phyloP scores from a whole-genome alignment of 257 asterid genomes.

The Lithospermum erythrorhizon region DNA sequence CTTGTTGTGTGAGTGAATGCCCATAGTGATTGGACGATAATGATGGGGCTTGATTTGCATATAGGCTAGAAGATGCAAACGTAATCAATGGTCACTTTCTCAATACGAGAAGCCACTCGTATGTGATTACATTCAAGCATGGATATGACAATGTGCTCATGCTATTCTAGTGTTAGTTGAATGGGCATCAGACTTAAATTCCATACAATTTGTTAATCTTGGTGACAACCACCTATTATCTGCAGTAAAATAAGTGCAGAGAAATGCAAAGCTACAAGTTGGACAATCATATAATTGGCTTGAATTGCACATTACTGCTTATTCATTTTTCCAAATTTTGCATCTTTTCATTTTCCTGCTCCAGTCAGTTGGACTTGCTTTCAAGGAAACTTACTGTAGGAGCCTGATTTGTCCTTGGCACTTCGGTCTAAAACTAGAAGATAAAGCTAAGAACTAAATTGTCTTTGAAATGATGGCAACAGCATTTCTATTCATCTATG shows the following conservation, averaged over 20 bases:
- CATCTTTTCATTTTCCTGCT: neutral
- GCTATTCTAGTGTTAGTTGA: neutral
- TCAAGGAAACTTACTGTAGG: neutral
- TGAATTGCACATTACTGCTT: neutral
- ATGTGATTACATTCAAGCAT: neutral
- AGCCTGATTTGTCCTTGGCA: neutral
- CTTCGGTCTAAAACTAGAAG: neutral
- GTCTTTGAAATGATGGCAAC: too few species aligned
- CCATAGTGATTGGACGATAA: neutral
- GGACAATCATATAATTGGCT: neutral
- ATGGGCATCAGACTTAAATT: too few species aligned
- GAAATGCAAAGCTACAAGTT: neutral
- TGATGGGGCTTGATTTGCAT: neutral
- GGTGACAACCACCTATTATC: neutral
- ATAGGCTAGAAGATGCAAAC: too few species aligned
- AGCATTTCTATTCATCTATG: too few species aligned
- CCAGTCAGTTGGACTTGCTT: too few species aligned
- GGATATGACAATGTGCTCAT: neutral
- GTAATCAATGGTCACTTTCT: neutral
- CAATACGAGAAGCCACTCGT: neutral
- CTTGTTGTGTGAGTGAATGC: neutral
- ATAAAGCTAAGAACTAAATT: too few species aligned
- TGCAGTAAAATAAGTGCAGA: too few species aligned
- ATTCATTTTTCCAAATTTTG: neutral
- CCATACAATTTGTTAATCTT: neutral